phyloP scores from a whole-genome alignment of 257 asterid species.

The Penstemon barbatus region DNA sequence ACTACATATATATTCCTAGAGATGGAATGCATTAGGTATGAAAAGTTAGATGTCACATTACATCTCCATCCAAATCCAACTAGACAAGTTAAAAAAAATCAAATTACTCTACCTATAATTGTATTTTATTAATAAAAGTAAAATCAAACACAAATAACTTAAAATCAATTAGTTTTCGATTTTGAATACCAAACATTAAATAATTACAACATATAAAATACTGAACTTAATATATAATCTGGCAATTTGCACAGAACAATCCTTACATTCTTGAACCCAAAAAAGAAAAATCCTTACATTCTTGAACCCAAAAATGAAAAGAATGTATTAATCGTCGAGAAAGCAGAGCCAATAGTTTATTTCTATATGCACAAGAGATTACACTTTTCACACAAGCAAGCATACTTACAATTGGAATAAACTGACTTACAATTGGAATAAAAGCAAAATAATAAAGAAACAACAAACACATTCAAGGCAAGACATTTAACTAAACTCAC shows the following conservation, averaged over 20 bases:
- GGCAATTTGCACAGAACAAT: slow-evolving; percentile 4
- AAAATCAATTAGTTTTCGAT: neutral
- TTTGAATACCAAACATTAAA: neutral
- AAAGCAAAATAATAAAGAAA: neutral
- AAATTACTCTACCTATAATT: neutral
- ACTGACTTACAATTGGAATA: slow-evolving; percentile 31
- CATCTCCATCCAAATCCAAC: slow-evolving; percentile 8
- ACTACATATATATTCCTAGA: neutral
- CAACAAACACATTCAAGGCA: neutral
- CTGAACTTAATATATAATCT: neutral
- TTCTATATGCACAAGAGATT: slow-evolving; percentile 36
- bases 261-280: no score
- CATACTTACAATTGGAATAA: slow-evolving; percentile 8
- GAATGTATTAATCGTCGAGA: neutral
- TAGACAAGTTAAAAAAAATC: neutral
- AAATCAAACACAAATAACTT: neutral
- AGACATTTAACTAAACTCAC: slow-evolving; percentile 22
- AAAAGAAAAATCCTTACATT: slow-evolving; percentile 19
- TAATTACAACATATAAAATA: neutral
- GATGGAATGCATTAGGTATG: slow-evolving; percentile 9
- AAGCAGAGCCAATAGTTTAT: slow-evolving; percentile 27
- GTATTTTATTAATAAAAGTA: neutral
- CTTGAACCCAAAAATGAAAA: slow-evolving; percentile 8
- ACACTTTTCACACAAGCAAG: slow-evolving; percentile 26
- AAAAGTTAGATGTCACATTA: slow-evolving; percentile 20